Conservation (phyloP, 139 green algal species). For the Mesotaenium endlicherianum region DNA sequence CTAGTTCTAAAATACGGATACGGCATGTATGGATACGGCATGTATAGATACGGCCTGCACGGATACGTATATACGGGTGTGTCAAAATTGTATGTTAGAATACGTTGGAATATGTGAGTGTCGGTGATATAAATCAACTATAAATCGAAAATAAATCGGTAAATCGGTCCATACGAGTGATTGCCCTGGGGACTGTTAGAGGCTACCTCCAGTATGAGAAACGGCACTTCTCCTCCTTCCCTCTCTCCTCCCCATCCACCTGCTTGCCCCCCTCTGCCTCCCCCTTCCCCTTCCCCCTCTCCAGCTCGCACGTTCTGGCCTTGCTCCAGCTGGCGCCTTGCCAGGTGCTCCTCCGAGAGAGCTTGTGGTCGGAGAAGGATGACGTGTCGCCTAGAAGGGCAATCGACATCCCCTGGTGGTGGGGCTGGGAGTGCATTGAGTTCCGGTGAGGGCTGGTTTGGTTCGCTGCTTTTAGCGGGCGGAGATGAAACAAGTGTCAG, state of each 20-base stretch:
- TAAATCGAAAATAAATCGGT: too few species aligned
- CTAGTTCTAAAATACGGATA: too few species aligned
- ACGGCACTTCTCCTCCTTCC: background rate
- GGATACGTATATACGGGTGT: too few species aligned
- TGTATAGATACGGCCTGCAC: too few species aligned
- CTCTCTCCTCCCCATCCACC: background rate
- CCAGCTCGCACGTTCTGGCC: background rate
- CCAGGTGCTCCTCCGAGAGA: background rate
- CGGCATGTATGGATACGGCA: too few species aligned
- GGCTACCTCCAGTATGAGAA: too few species aligned
- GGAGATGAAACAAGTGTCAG: too few species aligned
- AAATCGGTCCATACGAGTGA: too few species aligned
- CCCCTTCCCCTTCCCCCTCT: background rate
- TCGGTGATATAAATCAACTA: too few species aligned
- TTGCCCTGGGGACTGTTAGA: too few species aligned
- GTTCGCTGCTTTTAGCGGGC: background rate
- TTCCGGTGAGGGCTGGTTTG: background rate
- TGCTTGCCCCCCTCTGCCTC: background rate
- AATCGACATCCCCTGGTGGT: background rate
- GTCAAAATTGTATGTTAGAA: too few species aligned
- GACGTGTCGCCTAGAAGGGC: background rate
- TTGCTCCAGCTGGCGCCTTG: background rate
- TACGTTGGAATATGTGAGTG: too few species aligned
- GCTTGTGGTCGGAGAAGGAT: background rate
- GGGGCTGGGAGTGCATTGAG: background rate